A percentile compares a stretch with the other conserved stretches of the same genome.
Evolutionary conservation across 2,329 filamentous ascomycete species (phyloP).

Genomic region (Bipolaris oryzae): DNA sequence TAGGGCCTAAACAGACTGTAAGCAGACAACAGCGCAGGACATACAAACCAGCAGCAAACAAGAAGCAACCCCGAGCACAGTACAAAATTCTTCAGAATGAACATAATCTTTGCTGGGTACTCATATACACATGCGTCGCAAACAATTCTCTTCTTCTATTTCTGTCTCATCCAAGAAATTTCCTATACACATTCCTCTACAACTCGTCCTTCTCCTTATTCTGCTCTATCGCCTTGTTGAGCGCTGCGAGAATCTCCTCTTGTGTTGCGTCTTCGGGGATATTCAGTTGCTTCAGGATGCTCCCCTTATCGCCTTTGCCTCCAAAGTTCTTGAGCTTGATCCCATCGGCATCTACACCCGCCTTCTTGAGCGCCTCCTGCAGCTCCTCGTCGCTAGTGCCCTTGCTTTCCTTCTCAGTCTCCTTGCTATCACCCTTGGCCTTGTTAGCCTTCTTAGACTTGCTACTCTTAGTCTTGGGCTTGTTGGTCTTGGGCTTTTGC

Average conservation of each 20-base stretch:
- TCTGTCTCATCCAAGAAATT: not conserved
- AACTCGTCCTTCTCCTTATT: conserved; percentile 14
- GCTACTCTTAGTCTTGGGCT: conserved; percentile 12
- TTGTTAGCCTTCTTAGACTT: conserved; percentile 32
- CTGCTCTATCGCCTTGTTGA: conserved; percentile 46
- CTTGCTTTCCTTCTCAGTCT: conserved; percentile 33
- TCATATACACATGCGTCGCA: not conserved
- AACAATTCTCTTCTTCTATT: not conserved
- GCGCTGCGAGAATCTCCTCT: conserved; percentile 55
- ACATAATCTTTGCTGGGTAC: not conserved
- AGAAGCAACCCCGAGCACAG: too few species aligned
- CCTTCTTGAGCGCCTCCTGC: conserved; percentile 39
- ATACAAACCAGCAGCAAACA: too few species aligned
- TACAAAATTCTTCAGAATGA: too few species aligned
- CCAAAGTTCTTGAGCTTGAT: conserved; percentile 30
- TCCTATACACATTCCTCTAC: conserved; percentile 27
- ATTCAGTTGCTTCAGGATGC: conserved; percentile 33
- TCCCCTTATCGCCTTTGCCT: conserved; percentile 27
- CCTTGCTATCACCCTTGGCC: conserved; percentile 30
- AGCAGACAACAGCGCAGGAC: not conserved
- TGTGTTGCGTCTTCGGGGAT: conserved; percentile 40
- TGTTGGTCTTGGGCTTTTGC: conserved; percentile 45
- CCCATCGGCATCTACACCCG: conserved; percentile 37
- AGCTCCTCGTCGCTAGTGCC: conserved; percentile 41
- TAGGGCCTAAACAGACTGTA: not conserved